Evolutionary conservation across 2,329 filamentous ascomycete species (phyloP), one percentile per base, ranked within the genome.

Genomic region (Colletotrichum tropicicola): DNA sequence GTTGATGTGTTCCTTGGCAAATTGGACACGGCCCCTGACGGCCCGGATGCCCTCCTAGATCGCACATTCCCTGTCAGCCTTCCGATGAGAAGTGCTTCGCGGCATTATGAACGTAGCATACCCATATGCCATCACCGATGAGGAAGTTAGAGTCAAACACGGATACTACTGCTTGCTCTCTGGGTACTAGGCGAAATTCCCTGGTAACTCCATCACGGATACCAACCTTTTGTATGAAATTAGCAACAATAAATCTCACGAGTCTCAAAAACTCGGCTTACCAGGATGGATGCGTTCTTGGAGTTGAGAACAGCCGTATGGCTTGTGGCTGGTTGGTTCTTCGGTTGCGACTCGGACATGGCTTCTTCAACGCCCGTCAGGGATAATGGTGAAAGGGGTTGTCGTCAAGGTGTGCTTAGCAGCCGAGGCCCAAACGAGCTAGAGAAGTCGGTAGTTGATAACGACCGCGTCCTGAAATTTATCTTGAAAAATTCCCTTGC

Each of bases 71-170:
- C n/a, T 15, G 17, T 66, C 15, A 54, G 51, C 23, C 21, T 8
- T 30, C 17, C 3, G 30, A 13, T 4, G 2, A 2, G 21, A 12
- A 7, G 6, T 5, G 7, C 3, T 9, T 9, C 10, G 15, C 13
- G n/a, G 10, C 32, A 35, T 4, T 6, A 13, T 13, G 15, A 13
- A 12, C 12, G 5, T 12, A 4, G 49, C 60, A 27, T 54, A 71
- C 70, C 69, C 72, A 73, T 6, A 73, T 73, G 3, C 72, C 72
- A 54, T 73, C 72, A 5, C 72, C 72, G 15, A 73, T 61, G 1
- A 73, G 68, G 9, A 73, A 73, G 49, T 69, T 72, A 4, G 71
- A 73, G 68, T 73, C 72, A 58, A 73, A 73, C 3, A 73, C 72
- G 2, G 72, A 73, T 1, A 73, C 68, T 9, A 65, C 56, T 5